Base-by-base conservation (phyloP, 179 eudicot genomes). In the Pouteria campechiana region DNA sequence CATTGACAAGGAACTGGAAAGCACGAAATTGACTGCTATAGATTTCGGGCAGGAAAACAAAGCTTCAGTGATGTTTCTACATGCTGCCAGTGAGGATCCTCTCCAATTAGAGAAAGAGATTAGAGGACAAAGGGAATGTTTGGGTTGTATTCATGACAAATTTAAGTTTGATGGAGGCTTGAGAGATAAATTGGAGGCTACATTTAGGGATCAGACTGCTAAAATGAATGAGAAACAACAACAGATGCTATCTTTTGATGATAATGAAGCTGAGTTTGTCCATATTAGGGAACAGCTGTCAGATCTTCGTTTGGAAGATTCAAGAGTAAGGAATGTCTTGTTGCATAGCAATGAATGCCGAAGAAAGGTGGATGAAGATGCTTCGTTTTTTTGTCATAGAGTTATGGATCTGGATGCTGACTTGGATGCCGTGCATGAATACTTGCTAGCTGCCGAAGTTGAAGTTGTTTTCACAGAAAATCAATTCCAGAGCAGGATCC, bases 31-130 rank as follows among this genome's bases (percentile, higher is more conserved):
- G 56, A 54, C 31, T 25, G 59, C 77, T 33, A 37, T 54, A 32
- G 75, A 72, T 60, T 42, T 87, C 32, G 53, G 61, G 29, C 70
- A 42, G 50, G 90, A 79, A 62, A 82, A 66, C 19, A 52, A 65
- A 64, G 58, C 66, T 39, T 54, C 79, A 31, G 30, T 15, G 41
- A 54, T 25, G 58, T 59, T 40, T 29, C 61, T 72, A 23, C 64
- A 60, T 60, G 44, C 37, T 35, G 79, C 73, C 53, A 64, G 57
- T 54, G 54, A 49, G 20, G 84, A 79, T 64, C 58, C 49, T 48
- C 56, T 21, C 34, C 47, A 63, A 52, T 78, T 89, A 58, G 57
- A 45, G 10, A 33, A 61, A 32, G 95, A 90, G 60, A 64, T 64
- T 48, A 60, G 59, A 55, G 33, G 46, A 48, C 49, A 85, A 57